Conservation (phyloP, 2,329 filamentous ascomycete genomes). For the Fusarium sulawesiense region DNA sequence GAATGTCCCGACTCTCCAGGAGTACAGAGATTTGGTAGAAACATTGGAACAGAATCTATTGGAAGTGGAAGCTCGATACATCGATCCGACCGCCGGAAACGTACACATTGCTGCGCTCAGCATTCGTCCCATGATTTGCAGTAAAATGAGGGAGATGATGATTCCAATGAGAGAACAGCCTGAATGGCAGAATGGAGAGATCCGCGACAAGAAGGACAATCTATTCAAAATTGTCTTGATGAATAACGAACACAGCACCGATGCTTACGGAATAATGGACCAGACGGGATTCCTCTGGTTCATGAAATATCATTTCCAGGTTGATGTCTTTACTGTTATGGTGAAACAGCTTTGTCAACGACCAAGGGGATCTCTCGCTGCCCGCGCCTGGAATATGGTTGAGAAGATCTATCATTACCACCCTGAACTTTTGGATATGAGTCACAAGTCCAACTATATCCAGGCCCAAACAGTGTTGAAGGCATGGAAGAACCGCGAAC, state of each 20-base stretch:
- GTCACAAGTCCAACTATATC: constrained; percentile 57
- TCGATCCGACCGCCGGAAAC: constrained; percentile 64
- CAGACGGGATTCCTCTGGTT: constrained; percentile 67
- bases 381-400: constrained; percentile 64
- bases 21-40: constrained; percentile 56
- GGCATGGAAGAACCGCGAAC: constrained; percentile 65
- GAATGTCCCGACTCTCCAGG: constrained; percentile 50
- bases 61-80: constrained; percentile 61
- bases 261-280: constrained; percentile 56
- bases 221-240: constrained; percentile 66
- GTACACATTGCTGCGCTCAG: constrained; percentile 63
- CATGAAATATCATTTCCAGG: constrained; percentile 64
- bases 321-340: constrained; percentile 67
- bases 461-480: constrained; percentile 62
- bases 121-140: constrained; percentile 59
- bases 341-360: constrained; percentile 65
- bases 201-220: constrained; percentile 62
- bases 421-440: constrained; percentile 62
- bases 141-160: constrained; percentile 62
- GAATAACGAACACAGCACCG: constrained; percentile 60
- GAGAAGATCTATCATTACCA: constrained; percentile 61
- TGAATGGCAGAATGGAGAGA: constrained; percentile 61
- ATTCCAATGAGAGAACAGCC: constrained; percentile 59
- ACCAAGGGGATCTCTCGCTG: constrained; percentile 61
- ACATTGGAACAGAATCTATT: constrained; percentile 57